phyloP scores from a whole-genome alignment of 352 stramenopile genomes.

The Pythium vanterpoolii region DNA sequence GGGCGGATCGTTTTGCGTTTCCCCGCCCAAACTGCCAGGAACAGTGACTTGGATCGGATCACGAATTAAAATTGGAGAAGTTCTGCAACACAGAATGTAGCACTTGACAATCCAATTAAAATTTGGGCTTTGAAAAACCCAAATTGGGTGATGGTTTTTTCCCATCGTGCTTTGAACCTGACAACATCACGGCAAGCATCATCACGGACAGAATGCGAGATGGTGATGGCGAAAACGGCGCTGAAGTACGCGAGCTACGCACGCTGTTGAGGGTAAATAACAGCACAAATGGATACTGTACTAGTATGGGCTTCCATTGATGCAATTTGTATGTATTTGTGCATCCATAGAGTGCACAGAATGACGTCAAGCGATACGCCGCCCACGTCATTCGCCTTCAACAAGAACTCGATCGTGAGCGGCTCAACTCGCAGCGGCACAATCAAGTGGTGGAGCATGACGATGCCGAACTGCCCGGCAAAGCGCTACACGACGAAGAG shows the following conservation, averaged over 20 bases:
- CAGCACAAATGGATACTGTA: neutral
- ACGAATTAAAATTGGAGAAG: constrained; percentile 1
- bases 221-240: neutral
- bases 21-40: constrained; percentile 6
- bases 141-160: too few relatives aligned
- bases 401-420: constrained; percentile 20
- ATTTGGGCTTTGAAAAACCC: too few relatives aligned
- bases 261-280: constrained; percentile 11
- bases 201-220: neutral
- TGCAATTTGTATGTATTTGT: neutral
- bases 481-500: constrained; percentile 2
- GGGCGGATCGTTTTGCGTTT: constrained; percentile 5
- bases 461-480: neutral
- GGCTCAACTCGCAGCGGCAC: constrained; percentile 1
- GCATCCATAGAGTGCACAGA: constrained; percentile 17
- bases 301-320: neutral
- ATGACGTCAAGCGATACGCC: constrained; percentile 27
- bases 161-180: neutral
- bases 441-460: too few relatives aligned
- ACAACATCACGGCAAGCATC: neutral
- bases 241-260: constrained; percentile 18
- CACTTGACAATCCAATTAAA: too few relatives aligned
- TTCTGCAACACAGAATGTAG: too few relatives aligned
- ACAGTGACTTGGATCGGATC: neutral
- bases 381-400: constrained; percentile 24